Evolutionary conservation across 176 grass and related monocot species (phyloP), one percentile per base, ranked within the genome.

Genomic region (Oryza punctata): DNA sequence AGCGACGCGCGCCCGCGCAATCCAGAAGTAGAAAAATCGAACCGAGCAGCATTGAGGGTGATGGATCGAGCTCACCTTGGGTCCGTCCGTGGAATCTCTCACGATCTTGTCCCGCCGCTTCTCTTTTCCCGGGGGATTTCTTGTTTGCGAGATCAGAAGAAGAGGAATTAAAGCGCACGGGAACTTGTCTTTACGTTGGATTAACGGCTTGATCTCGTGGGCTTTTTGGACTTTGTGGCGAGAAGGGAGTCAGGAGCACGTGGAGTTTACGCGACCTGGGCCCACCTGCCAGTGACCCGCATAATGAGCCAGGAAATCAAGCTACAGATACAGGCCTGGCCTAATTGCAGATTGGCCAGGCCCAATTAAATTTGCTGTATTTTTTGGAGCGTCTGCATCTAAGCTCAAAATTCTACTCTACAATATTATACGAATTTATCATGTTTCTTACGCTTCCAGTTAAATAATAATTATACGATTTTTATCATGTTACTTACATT

Each of bases 61-160:
- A 57, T 57, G 52, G 86, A 87, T 82, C 69, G 60, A 40, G 87
- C 61, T 75, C 45, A 63, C 26, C 81, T 80, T 80, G 76, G 28
- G 72, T 6, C n/a, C 46, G 28, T 63, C 27, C 37, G n/a, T 12
- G 19, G 5, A 19, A 69, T 69, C 50, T n/a, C 54, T 41, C 12
- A n/a, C 18, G 30, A 10, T 15, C 52, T 57, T 14, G 19, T 19
- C 16, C 43, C 71, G 71, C 18, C 71, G 71, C 18, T 27, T 84
- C 57, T 69, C 16, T 14, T 76, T 49, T 49, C 76, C 6, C 40
- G 14, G 74, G 74, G n/a, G 47, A 65, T 28, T 82, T 0, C 14
- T 65, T 47, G 37, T n/a, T 3, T 43, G 76, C 14, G 67, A 65
- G 76, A 85, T 78, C 80, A 35, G 19, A 24, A 8, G 19, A 63